Evolutionary conservation across 352 stramenopile species (phyloP).

Genomic region (Pythium coloratum): DNA sequence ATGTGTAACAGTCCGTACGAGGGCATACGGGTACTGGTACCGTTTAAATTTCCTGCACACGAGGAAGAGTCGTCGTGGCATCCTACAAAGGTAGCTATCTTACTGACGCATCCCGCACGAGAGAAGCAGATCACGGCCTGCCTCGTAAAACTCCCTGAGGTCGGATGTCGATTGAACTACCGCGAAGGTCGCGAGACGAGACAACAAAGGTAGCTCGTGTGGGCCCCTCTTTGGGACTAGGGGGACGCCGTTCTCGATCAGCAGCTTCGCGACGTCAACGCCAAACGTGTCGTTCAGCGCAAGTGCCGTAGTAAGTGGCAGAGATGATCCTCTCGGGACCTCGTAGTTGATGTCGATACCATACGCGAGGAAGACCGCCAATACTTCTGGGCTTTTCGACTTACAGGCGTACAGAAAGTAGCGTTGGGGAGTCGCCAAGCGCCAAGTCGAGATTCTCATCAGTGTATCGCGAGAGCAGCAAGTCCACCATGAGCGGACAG

Average conservation of each 20-base stretch:
- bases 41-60: too few species aligned
- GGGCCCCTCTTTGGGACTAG: not conserved
- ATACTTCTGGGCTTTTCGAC: not conserved
- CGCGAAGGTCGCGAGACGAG: too few species aligned
- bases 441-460: too few species aligned
- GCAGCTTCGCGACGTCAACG: not conserved
- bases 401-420: too few species aligned
- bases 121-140: not conserved
- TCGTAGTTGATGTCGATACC: not conserved
- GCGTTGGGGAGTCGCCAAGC: too few species aligned
- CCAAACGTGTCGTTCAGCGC: not conserved
- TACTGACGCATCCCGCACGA: not conserved
- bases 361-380: not conserved
- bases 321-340: too few species aligned
- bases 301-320: not conserved
- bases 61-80: too few species aligned
- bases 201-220: too few species aligned
- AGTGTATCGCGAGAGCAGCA: not conserved
- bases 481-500: not conserved
- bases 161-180: too few species aligned
- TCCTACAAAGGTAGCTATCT: too few species aligned
- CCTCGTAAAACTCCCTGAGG: not conserved
- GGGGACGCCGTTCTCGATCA: not conserved
- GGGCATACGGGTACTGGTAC: too few species aligned
- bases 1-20: too few species aligned